Base-by-base conservation (phyloP, 2,329 filamentous ascomycete genomes). In the Fonsecaea monophora region DNA sequence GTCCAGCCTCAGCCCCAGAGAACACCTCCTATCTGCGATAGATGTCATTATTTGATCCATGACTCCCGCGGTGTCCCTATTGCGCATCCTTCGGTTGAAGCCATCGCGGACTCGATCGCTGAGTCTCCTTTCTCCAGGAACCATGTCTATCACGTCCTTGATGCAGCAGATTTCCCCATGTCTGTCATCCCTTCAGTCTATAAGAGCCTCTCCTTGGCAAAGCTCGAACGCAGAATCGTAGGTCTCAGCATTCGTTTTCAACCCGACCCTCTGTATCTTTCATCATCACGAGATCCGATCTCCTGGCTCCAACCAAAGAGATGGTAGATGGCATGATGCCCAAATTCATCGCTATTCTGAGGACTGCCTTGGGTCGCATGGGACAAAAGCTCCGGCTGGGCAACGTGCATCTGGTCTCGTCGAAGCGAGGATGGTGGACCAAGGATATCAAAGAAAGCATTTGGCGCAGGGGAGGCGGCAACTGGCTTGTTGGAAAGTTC, bases 401-500 rank as follows among this genome's bases (percentile, higher is more conserved):
- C 0, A 97, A 97, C 74, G 83, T 98, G 10, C 85, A 86, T 69
- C 92, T 92, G 75, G 93, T 99, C 50, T 97, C 94, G 74, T 88
- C 94, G 9, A 91, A 91, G 75, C 85, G 92, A 66, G 86, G 86
- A 9, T 99, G 96, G 95, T 97, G 94, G 92, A 97, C 94, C 0
- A 90, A 86, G 71, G 83, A 90, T 58, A 81, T 99, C 63, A 97
- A 92, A 77, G 89, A 97, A 72, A 90, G 94, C 56, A 93, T 99
- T 55, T 94, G 89, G 85, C 81, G 88, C 53, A 87, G 92, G 57
- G 93, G 92, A 3, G 94, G 94, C 4, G 95, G 89, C 15, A 90
- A 91, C 15, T 99, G 95, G 94, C 89, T 99, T 83, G 91, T 99
- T 2, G 95, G 95, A n/a, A 98, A 97, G 78, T 92, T 93, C 69